Evolutionary conservation across 805 yeast species (phyloP), one percentile per base, ranked within the genome.

Genomic region (Wickerhamiella cacticola): DNA sequence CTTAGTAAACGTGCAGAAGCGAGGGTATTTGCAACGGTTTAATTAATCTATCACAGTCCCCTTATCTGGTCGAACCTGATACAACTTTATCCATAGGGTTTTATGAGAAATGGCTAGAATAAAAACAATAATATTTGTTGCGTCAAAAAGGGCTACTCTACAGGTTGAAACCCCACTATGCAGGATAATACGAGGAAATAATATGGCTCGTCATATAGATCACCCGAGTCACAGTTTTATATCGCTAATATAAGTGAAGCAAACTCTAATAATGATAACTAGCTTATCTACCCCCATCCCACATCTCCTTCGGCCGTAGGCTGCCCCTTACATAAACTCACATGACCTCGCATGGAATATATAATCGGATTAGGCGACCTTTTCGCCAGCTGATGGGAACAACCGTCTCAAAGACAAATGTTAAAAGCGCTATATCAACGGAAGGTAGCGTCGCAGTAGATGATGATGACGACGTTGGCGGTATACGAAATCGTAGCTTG

Each of bases 381-480:
- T 22, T 31, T 31, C 29, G 13, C 22, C 36, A 21, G 35, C 35
- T 22, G 39, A 55, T 55, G 57, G 52, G 49, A 33, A 38, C 48
- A 26, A 33, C 48, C 36, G 49, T 42, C 31, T 46, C 53, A 21
- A 48, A 52, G 18, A 52, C 54, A 28, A 42, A 54, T 22, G 41
- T 54, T 43, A 46, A 40, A 49, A 52, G 51, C 42, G 48, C 50
- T 38, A 4, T 31, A 9, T 18, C 52, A 16, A 48, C 44, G 10
- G 50, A 50, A 7, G 46, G 43, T 13, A 38, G 47, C 47, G 43
- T 53, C 13, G 60, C 55, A 28, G 58, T 54, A 19, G 60, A 57
- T 18, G 60, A 57, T 18, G 60, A 57, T 44, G 60, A 57, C 25
- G 60, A 57, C 23, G 55, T 56, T 10, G 53, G 55, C 18, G 59